Percentiles rank a stretch among this genome's conserved stretches.
Conservation (phyloP, 2,329 filamentous ascomycete species). For the Aspergillus sergii region DNA sequence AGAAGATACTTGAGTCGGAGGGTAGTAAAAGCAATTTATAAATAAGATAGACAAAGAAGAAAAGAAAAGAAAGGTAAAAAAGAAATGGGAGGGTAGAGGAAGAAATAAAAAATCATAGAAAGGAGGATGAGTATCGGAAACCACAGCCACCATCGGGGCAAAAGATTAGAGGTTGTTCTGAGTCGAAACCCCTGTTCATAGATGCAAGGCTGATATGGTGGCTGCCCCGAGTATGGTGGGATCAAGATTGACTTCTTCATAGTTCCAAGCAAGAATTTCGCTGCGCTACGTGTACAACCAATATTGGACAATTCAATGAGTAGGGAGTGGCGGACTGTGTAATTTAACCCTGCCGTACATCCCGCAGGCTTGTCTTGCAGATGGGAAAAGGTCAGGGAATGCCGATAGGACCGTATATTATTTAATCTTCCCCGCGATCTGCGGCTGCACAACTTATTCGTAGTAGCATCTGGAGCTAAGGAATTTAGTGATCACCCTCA, state of each 20-base stretch:
- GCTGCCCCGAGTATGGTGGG: background rate
- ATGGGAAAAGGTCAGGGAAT: background rate
- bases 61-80: background rate
- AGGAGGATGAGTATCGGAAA: background rate
- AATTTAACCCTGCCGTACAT: background rate
- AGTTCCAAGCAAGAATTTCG: background rate
- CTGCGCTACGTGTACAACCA: background rate
- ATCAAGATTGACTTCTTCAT: background rate
- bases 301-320: background rate
- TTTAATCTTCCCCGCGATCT: slow-evolving; percentile 8
- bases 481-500: background rate
- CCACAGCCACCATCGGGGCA: background rate
- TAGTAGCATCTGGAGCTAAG: background rate
- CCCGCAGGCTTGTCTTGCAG: background rate
- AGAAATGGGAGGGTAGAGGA: background rate
- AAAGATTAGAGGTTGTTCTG: background rate
- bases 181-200: background rate
- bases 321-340: background rate
- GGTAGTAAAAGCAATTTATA: background rate
- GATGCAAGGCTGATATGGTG: background rate
- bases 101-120: background rate
- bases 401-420: background rate
- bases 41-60: background rate
- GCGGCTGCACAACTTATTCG: background rate
- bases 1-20: background rate